Percentiles rank a stretch among this genome's conserved stretches.
Conservation (phyloP, 352 stramenopile genomes). For the Pythium biforme region DNA sequence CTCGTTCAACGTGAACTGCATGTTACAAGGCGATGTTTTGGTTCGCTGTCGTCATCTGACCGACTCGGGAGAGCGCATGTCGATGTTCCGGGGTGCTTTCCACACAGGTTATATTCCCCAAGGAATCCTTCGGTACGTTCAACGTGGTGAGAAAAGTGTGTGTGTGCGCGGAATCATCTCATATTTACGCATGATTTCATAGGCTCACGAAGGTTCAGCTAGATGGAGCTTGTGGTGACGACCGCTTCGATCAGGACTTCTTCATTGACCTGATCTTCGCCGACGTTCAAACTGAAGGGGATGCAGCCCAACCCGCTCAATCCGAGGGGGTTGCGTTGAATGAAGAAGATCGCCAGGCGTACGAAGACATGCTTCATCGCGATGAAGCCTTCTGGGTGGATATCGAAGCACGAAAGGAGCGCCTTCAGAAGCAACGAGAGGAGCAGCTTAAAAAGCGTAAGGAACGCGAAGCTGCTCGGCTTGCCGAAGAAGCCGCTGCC, state of each 20-base stretch:
- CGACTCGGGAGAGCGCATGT: slow-evolving; percentile 83
- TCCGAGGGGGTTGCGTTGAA: slow-evolving; percentile 72
- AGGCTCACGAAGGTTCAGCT: slow-evolving; percentile 95
- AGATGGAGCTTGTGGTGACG: slow-evolving; percentile 93
- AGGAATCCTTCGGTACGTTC: slow-evolving; percentile 87
- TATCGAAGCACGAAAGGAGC: slow-evolving; percentile 77
- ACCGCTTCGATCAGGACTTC: slow-evolving; percentile 94
- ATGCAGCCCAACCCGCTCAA: slow-evolving; percentile 30
- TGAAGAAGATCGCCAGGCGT: slow-evolving; percentile 78
- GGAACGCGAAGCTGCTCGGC: slow-evolving; percentile 49
- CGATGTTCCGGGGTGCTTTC: slow-evolving; percentile 98
- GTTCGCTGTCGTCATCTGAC: slow-evolving; percentile 96
- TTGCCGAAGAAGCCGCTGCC: slow-evolving; percentile 36
- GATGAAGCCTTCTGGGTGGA: slow-evolving; percentile 86
- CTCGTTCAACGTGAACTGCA: slow-evolving; percentile 94
- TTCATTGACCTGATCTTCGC: slow-evolving; percentile 98
- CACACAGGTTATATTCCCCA: slow-evolving; percentile 98
- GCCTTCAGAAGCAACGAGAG: slow-evolving; percentile 69
- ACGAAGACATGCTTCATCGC: slow-evolving; percentile 87
- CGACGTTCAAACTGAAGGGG: slow-evolving; percentile 82
- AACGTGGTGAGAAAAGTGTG: not conserved
- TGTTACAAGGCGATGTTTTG: slow-evolving; percentile 97
- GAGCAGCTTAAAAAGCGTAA: slow-evolving; percentile 64
- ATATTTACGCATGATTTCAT: too few species aligned
- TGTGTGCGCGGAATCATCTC: not conserved